These are phyloP conservation scores for Lasiodiplodia citricola DNA, from an alignment of 2,329 filamentous ascomycete species.

Conservation along the genomic window DNA sequence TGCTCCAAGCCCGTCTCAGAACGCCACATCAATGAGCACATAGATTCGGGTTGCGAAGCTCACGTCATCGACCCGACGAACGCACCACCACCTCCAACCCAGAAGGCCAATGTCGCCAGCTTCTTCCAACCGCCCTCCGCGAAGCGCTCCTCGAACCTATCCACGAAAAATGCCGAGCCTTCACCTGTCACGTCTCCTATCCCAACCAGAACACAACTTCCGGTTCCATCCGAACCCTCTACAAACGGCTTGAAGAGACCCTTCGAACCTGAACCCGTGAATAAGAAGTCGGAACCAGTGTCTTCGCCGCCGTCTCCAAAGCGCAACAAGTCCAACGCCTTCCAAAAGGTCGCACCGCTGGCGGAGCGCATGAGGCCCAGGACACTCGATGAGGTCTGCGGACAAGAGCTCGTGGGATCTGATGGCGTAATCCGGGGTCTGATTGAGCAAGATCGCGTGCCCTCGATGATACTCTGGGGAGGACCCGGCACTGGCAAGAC, in stretches of 20 bases:
- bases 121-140: constrained; percentile 62
- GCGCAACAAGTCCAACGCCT: constrained; percentile 62
- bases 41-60: constrained; percentile 80
- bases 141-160: constrained; percentile 43
- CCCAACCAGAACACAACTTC: constrained; percentile 14
- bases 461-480: constrained; percentile 96
- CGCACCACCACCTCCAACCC: constrained; percentile 36
- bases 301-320: constrained; percentile 54
- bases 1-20: constrained; percentile 76
- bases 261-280: background rate
- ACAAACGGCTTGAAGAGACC: background rate
- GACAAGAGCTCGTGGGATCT: constrained; percentile 87
- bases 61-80: constrained; percentile 64
- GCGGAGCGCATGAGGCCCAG: constrained; percentile 92
- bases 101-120: constrained; percentile 52
- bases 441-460: constrained; percentile 83
- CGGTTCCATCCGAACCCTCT: background rate
- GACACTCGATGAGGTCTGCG: constrained; percentile 83
- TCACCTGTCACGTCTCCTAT: constrained; percentile 31
- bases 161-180: constrained; percentile 32
- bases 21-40: constrained; percentile 82
- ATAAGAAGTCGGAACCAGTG: constrained; percentile 33
- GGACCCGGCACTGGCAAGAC: constrained; percentile 83
- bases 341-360: constrained; percentile 76
- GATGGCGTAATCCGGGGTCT: constrained; percentile 83